Base-by-base conservation (phyloP, 257 asterid genomes). In the Prunella vulgaris region DNA sequence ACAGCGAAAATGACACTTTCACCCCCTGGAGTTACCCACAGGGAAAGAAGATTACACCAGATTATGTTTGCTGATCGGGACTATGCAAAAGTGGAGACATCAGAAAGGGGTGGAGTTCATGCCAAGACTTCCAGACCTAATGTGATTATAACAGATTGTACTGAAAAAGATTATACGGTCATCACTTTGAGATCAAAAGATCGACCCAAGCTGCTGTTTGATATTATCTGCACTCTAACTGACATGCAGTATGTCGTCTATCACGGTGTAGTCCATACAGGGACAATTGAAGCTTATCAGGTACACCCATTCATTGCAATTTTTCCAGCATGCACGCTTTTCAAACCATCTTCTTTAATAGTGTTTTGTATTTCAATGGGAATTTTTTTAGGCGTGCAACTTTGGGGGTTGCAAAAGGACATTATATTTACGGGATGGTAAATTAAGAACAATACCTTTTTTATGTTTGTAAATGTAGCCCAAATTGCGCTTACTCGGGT, bases 21-120 rank as follows among this genome's bases (percentile, higher is more conserved):
- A n/a, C 80, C 90, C 38, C 86, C 90, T 12, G 95, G 90, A 32
- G 72, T 70, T 64, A 87, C 87, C 25, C 95, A 85, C 66, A 77
- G 92, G 78, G 90, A 84, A 75, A 85, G 93, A 82, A 87, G 96
- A 75, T 81, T 87, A 69, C 96, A 90, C 79, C 96, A 90, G 80
- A 87, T 90, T 48, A 90, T 87, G 95, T 86, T 87, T 80, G 95
- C 86, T 44, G 96, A 85, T 80, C 77, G 96, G 54, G 96, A 90
- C 79, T 85, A 85, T 70, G 86, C 82, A 59, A 85, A 76, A 60
- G 74, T 77, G 5, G 84, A 77, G 35, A 67, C 76, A 67, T 40
- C 76, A 14, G 79, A 68, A 67, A 73, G 60, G 60, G 42, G 72
- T 13, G 71, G 58, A 57, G 60, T 65, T 66, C 77, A 76, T 69